These are phyloP conservation scores for Mitragyna speciosa DNA, from an alignment of 257 asterid genomes.

Conservation along the genomic window DNA sequence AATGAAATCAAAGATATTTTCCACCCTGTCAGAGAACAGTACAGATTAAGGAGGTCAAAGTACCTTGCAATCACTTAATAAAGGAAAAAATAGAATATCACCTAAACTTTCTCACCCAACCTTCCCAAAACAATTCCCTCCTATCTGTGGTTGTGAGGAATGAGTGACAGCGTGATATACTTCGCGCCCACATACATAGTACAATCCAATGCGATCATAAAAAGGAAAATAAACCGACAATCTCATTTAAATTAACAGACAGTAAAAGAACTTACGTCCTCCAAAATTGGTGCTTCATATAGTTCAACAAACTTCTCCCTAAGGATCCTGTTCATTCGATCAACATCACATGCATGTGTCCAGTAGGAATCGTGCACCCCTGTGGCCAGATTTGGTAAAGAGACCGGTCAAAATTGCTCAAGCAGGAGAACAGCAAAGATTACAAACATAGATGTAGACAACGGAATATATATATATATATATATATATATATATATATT, in stretches of 20 bases:
- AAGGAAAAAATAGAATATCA: not conserved
- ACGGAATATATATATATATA: no score
- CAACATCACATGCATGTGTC: constrained; percentile 98
- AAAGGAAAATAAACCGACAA: not conserved
- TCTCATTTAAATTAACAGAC: not conserved
- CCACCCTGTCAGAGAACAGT: not conserved
- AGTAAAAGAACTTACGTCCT: constrained; percentile 55
- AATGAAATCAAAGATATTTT: not conserved
- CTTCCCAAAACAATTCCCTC: not conserved
- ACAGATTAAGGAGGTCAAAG: not conserved
- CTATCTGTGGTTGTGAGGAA: not conserved
- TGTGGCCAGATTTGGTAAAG: constrained; percentile 31
- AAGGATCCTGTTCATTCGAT: constrained; percentile 77
- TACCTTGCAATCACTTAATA: not conserved
- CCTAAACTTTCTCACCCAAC: not conserved
- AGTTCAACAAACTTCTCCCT: constrained; percentile 94
- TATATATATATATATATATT: no score
- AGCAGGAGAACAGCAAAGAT: not conserved
- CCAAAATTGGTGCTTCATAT: constrained; percentile 81
- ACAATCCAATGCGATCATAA: not conserved
- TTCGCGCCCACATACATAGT: not conserved
- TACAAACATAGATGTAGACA: not conserved
- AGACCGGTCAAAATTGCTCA: not conserved
- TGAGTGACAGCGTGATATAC: not conserved
- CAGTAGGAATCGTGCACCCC: constrained; percentile 99